phyloP scores from a whole-genome alignment of 805 yeast species.

The Grigorovia humatica region DNA sequence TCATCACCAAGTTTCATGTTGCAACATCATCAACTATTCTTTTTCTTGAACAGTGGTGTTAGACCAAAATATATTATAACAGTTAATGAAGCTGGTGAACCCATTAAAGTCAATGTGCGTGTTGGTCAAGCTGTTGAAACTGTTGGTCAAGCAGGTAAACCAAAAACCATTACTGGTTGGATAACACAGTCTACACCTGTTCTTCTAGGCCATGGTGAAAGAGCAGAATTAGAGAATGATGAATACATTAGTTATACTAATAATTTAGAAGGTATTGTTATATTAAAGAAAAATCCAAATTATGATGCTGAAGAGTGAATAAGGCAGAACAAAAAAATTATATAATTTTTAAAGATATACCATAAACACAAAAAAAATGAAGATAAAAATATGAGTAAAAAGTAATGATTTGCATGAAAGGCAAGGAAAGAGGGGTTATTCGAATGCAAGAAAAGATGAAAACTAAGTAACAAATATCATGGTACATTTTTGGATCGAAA shows the following conservation, averaged over 20 bases:
- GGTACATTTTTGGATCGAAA: too few species aligned
- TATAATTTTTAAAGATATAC: not conserved
- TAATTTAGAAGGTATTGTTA: conserved; percentile 86
- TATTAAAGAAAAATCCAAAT: conserved; percentile 84
- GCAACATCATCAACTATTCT: conserved; percentile 73
- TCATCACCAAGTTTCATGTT: conserved; percentile 81
- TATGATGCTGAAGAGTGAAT: conserved; percentile 48
- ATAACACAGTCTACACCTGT: conserved; percentile 98
- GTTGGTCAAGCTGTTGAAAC: conserved; percentile 99
- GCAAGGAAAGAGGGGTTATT: not conserved
- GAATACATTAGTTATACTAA: conserved; percentile 78
- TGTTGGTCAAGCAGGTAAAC: conserved; percentile 98
- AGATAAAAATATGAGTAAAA: not conserved
- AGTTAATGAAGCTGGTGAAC: conserved; percentile 82
- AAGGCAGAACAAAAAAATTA: not conserved
- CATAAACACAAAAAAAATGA: not conserved
- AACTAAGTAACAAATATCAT: too few species aligned
- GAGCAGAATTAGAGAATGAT: conserved; percentile 87
- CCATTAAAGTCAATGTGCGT: conserved; percentile 89
- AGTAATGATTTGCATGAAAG: not conserved
- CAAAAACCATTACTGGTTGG: conserved; percentile 99
- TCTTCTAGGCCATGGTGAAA: conserved; percentile 81
- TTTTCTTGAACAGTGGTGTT: conserved; percentile 76
- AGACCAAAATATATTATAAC: conserved; percentile 91
- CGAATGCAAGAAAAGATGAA: too few species aligned